These are phyloP conservation scores for Eremochloa ophiuroides DNA, from an alignment of 176 grass and related monocot genomes.

Conservation along the genomic window DNA sequence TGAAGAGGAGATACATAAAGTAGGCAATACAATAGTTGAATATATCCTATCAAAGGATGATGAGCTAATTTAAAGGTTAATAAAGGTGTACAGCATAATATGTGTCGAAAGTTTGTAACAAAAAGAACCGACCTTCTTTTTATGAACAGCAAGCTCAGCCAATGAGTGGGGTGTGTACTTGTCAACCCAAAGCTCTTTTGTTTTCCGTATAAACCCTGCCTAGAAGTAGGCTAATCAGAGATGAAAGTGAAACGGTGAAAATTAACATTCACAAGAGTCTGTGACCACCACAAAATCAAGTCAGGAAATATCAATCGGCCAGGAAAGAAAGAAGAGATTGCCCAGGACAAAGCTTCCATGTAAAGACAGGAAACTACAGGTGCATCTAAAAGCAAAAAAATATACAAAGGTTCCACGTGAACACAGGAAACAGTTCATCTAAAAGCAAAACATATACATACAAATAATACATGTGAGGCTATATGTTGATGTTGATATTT, in stretches of 20 bases:
- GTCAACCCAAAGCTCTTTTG: slow-evolving; percentile 86
- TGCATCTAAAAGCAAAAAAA: background rate
- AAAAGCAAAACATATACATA: background rate
- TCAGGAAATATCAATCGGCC: background rate
- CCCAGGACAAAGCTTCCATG: background rate
- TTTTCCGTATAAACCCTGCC: slow-evolving; percentile 53
- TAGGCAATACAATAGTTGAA: background rate
- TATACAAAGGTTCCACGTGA: background rate
- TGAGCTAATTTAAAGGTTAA: slow-evolving; percentile 7
- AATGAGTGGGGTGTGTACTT: slow-evolving; percentile 77
- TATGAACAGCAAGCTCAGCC: slow-evolving; percentile 78
- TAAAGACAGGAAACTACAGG: background rate
- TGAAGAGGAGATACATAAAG: background rate
- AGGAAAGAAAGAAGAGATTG: background rate
- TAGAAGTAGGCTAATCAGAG: slow-evolving; percentile 58
- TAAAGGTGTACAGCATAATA: background rate
- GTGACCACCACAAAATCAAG: background rate
- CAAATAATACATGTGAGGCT: background rate
- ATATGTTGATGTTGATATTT: background rate
- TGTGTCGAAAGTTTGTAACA: background rate
- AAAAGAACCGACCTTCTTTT: slow-evolving; percentile 72
- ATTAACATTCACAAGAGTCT: background rate
- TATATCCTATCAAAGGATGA: background rate
- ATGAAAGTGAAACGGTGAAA: background rate
- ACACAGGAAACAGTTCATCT: background rate